These are phyloP conservation scores for Hemisphaericaspora subhashii DNA, from an alignment of 1,139 yeast species.

Conservation along the genomic window DNA sequence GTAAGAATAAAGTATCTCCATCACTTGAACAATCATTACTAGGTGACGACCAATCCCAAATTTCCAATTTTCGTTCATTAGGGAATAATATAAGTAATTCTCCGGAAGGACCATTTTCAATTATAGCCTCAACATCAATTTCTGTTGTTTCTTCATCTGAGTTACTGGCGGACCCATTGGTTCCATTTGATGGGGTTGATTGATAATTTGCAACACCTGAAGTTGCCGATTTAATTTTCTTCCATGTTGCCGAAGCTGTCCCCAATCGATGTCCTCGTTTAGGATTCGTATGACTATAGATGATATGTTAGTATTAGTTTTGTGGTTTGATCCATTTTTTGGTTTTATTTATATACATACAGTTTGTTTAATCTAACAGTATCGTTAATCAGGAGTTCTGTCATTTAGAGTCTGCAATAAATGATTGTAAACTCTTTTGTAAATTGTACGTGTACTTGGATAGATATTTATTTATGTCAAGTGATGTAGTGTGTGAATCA, in stretches of 20 bases:
- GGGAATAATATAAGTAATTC: slow-evolving; percentile 43
- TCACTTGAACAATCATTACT: slow-evolving; percentile 16
- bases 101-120: slow-evolving; percentile 45
- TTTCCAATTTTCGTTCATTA: slow-evolving; percentile 30
- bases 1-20: slow-evolving; percentile 37
- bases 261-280: slow-evolving; percentile 41
- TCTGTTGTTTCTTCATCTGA: slow-evolving; percentile 9
- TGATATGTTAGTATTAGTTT: slow-evolving; percentile 4
- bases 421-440: too few relatives aligned
- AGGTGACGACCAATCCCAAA: slow-evolving; percentile 50
- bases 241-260: slow-evolving; percentile 47
- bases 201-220: slow-evolving; percentile 2
- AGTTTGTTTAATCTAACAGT: slow-evolving; percentile 8
- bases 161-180: slow-evolving; percentile 5
- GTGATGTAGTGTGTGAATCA: too few relatives aligned
- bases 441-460: too few relatives aligned
- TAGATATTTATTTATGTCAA: too few relatives aligned
- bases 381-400: slow-evolving; percentile 5
- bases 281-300: slow-evolving; percentile 19
- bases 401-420: background rate
- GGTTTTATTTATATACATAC: slow-evolving; percentile 6
- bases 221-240: slow-evolving; percentile 42
- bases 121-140: slow-evolving; percentile 8
- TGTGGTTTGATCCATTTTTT: background rate
- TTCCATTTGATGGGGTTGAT: background rate